Conservation (phyloP, 2,329 filamentous ascomycete genomes). For the Zymoseptoria pseudotritici region DNA sequence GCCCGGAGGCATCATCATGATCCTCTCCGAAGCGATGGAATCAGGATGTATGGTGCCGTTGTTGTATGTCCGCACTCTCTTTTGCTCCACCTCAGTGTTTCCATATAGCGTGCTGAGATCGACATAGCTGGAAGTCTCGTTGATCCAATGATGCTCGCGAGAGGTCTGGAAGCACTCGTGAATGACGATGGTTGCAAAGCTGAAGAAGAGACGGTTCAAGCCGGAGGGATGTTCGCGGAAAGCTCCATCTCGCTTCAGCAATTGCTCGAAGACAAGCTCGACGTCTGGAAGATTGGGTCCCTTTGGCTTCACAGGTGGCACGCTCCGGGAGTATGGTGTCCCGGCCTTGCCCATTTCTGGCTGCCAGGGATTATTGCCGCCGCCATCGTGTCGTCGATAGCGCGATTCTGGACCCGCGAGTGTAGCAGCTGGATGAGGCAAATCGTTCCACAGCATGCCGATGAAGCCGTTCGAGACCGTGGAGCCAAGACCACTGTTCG, state of each 20-base stretch:
- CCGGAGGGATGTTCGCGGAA: constrained; percentile 41
- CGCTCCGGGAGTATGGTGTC: constrained; percentile 39
- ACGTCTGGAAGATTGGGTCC: constrained; percentile 44
- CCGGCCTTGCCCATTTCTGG: constrained; percentile 49
- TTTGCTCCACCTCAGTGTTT: constrained; percentile 38
- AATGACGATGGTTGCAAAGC: constrained; percentile 42
- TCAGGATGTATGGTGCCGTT: constrained; percentile 40
- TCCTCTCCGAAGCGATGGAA: constrained; percentile 38
- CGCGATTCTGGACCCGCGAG: constrained; percentile 40
- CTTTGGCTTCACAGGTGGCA: constrained; percentile 42
- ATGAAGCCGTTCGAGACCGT: constrained; percentile 47
- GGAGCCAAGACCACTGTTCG: constrained; percentile 42
- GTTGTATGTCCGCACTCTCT: constrained; percentile 37
- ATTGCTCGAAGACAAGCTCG: constrained; percentile 41
- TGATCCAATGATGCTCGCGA: constrained; percentile 36
- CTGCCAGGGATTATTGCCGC: constrained; percentile 42
- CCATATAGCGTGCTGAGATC: constrained; percentile 42
- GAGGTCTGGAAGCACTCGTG: constrained; percentile 43
- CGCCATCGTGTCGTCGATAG: constrained; percentile 40
- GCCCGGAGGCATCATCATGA: constrained; percentile 44
- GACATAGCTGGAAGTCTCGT: constrained; percentile 43
- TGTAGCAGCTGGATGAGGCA: constrained; percentile 45
- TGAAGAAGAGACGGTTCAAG: constrained; percentile 41
- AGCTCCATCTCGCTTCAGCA: constrained; percentile 36
- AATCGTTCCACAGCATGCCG: constrained; percentile 46